These are phyloP conservation scores for Stachybotrys elegans DNA, from an alignment of 2,329 filamentous ascomycete genomes.

Conservation along the genomic window DNA sequence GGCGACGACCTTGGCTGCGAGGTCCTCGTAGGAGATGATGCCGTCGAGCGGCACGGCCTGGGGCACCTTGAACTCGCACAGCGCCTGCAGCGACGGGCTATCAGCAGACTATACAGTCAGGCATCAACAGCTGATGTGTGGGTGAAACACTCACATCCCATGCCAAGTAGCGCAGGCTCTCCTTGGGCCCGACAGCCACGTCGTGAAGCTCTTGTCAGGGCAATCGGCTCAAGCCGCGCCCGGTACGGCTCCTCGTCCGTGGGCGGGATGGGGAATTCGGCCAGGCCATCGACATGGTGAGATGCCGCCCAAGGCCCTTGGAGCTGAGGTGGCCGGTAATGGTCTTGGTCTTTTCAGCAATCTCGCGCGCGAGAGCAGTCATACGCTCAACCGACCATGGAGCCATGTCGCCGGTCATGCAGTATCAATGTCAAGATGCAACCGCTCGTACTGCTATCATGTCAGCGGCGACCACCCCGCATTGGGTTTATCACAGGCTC, in stretches of 20 bases:
- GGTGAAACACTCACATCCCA: slow-evolving; percentile 19
- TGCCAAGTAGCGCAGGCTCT: slow-evolving; percentile 17
- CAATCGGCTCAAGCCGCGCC: slow-evolving; percentile 14
- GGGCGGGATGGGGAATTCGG: slow-evolving; percentile 12
- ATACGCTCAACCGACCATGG: slow-evolving; percentile 13
- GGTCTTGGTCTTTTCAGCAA: slow-evolving; percentile 13
- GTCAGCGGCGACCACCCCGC: too few relatives aligned
- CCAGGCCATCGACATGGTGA: slow-evolving; percentile 10
- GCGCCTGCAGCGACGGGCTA: slow-evolving; percentile 22
- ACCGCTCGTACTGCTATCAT: too few relatives aligned
- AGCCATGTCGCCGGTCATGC: too few relatives aligned
- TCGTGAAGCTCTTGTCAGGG: slow-evolving; percentile 20
- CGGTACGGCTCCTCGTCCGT: slow-evolving; percentile 6
- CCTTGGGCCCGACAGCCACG: slow-evolving; percentile 18
- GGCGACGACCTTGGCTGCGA: slow-evolving; percentile 21
- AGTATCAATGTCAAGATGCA: too few relatives aligned
- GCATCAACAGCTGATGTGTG: background rate
- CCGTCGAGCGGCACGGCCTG: slow-evolving; percentile 20
- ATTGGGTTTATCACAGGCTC: too few relatives aligned
- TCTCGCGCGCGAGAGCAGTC: slow-evolving; percentile 10
- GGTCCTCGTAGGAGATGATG: slow-evolving; percentile 20
- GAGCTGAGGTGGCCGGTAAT: slow-evolving; percentile 10
- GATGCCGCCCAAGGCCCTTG: slow-evolving; percentile 15
- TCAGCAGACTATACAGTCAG: slow-evolving; percentile 10
- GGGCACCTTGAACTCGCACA: slow-evolving; percentile 24